These are phyloP conservation scores for Kwoniella europaea DNA, from an alignment of 768 basidiomycete genomes.

Conservation along the genomic window DNA sequence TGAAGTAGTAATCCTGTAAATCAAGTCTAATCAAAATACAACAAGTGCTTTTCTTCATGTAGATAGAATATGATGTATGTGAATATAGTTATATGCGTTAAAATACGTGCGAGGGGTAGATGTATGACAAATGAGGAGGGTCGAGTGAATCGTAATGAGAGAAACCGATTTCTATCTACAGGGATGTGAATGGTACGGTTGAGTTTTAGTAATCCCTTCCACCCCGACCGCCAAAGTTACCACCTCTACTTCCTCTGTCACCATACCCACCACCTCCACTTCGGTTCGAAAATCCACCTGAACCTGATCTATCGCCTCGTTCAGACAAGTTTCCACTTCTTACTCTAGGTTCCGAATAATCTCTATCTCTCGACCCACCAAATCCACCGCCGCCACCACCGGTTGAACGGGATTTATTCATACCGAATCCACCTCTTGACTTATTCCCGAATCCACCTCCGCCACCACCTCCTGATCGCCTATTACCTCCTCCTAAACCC, in stretches of 20 bases:
- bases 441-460: slow-evolving; percentile 27
- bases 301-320: slow-evolving; percentile 7
- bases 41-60: background rate
- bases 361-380: slow-evolving; percentile 5
- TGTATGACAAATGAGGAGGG: background rate
- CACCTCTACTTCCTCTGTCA: background rate
- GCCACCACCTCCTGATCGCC: slow-evolving; percentile 26
- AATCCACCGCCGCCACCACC: slow-evolving; percentile 12
- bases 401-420: background rate
- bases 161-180: background rate
- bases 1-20: background rate
- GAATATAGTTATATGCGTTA: background rate
- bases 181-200: too few species aligned
- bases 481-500: slow-evolving; percentile 56
- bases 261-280: slow-evolving; percentile 12
- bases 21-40: background rate
- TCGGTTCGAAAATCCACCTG: slow-evolving; percentile 3
- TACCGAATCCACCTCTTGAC: slow-evolving; percentile 14
- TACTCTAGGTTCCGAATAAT: background rate
- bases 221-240: background rate
- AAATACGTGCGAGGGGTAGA: background rate
- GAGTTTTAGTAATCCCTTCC: slow-evolving; percentile 1
- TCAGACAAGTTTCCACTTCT: slow-evolving; percentile 9
- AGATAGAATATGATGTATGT: background rate
- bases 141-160: background rate